phyloP scores from a whole-genome alignment of 768 basidiomycete genomes.

The Suillus subalutaceus region DNA sequence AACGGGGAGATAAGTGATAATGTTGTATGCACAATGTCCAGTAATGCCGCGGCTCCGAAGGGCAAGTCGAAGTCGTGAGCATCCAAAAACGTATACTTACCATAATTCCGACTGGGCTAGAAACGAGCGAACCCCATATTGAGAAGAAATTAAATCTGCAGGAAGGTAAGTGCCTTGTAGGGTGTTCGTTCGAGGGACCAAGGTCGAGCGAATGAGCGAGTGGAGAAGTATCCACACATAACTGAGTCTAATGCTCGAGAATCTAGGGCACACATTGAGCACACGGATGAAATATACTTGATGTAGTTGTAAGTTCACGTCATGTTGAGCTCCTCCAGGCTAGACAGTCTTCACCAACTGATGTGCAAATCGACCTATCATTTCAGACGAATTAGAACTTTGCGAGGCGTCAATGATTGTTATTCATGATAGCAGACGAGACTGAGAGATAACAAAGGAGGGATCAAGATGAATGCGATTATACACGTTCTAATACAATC shows the following conservation, averaged over 20 bases:
- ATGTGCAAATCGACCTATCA: background rate
- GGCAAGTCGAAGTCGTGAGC: no score
- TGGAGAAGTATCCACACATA: background rate
- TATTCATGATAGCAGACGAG: background rate
- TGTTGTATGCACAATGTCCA: no score
- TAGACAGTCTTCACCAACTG: background rate
- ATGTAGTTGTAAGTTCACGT: background rate
- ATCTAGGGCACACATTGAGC: no score
- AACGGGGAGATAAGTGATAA: background rate
- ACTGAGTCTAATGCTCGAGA: background rate
- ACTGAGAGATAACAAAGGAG: background rate
- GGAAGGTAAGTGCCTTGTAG: background rate
- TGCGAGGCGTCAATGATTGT: background rate
- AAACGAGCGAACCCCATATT: no score
- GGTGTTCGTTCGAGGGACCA: background rate
- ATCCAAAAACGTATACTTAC: no score
- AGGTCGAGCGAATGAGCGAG: background rate
- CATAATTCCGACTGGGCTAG: no score
- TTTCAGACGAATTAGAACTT: background rate
- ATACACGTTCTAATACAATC: background rate
- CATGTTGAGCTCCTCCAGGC: background rate
- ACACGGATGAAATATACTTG: background rate
- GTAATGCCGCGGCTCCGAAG: no score
- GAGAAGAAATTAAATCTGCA: no score
- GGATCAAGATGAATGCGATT: background rate